Evolutionary conservation across 73 alveolate species (phyloP).

Genomic region (Blepharisma japonicum): DNA sequence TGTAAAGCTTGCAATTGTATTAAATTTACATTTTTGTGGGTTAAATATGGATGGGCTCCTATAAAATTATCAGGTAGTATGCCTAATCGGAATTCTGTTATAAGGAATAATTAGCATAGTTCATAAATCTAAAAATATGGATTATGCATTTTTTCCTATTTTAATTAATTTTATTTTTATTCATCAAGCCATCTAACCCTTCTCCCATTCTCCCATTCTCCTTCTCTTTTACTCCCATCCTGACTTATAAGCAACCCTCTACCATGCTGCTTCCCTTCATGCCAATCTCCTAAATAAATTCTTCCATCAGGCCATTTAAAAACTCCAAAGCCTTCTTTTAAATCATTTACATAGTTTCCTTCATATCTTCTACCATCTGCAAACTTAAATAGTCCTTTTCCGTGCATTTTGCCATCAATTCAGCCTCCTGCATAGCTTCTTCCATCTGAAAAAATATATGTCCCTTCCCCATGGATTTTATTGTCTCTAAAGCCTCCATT

Average conservation of each 20-base stretch:
- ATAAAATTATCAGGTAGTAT: no score
- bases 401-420: constrained; percentile 40
- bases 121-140: no score
- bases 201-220: constrained; percentile 64
- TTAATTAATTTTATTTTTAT: not conserved
- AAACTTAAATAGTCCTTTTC: constrained; percentile 59
- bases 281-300: constrained; percentile 57
- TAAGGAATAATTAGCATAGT: no score
- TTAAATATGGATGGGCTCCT: no score
- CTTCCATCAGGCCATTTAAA: constrained; percentile 66
- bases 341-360: constrained; percentile 50
- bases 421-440: constrained; percentile 58
- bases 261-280: constrained; percentile 65
- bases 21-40: no score
- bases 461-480: constrained; percentile 44
- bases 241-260: constrained; percentile 50
- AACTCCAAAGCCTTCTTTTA: constrained; percentile 56
- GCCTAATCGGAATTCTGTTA: no score
- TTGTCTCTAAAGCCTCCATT: constrained; percentile 38
- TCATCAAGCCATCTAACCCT: constrained; percentile 42
- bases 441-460: constrained; percentile 34
- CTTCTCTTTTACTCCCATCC: constrained; percentile 52
- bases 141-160: no score
- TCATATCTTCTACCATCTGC: constrained; percentile 62
- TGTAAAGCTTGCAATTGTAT: no score